These are phyloP conservation scores for Alternaria novae-zelandiae DNA, from an alignment of 2,329 filamentous ascomycete genomes.

Conservation along the genomic window DNA sequence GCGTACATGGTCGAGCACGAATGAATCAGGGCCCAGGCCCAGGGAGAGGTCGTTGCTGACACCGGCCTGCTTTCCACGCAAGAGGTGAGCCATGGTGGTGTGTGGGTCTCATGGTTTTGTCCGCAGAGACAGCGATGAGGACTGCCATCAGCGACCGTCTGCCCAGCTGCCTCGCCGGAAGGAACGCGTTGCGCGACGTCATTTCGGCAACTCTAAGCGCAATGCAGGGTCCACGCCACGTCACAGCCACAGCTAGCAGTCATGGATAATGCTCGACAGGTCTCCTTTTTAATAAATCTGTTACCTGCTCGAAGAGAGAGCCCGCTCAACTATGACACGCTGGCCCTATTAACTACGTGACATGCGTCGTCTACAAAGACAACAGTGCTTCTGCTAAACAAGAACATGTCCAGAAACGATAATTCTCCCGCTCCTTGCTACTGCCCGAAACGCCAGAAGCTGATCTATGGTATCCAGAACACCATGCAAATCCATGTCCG, in stretches of 20 bases:
- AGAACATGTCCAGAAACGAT: background rate
- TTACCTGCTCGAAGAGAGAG: background rate
- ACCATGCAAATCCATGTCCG: conserved; percentile 2
- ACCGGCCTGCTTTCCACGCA: conserved; percentile 91
- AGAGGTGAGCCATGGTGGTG: conserved; percentile 77
- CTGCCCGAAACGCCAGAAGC: conserved; percentile 22
- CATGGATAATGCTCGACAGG: background rate
- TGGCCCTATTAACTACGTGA: background rate
- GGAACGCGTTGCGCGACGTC: conserved; percentile 24
- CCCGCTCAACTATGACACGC: background rate
- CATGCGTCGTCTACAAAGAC: background rate
- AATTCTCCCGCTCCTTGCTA: background rate
- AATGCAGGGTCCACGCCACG: conserved; percentile 25
- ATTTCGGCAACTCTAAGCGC: conserved; percentile 19
- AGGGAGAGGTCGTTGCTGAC: conserved; percentile 90
- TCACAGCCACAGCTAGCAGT: conserved; percentile 7
- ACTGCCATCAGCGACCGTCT: conserved; percentile 16
- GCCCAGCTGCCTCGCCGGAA: conserved; percentile 15
- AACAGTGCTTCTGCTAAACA: background rate
- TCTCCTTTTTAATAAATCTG: background rate
- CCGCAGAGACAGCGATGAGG: conserved; percentile 5
- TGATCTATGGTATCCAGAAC: conserved; percentile 23
- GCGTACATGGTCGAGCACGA: conserved; percentile 79
- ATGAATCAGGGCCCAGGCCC: conserved; percentile 77
- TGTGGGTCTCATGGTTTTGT: conserved; percentile 38